A percentile compares a stretch with the other conserved stretches of the same genome.
phyloP scores from a whole-genome alignment of 331 rosid species.

The Rhamnella rubrinervis region DNA sequence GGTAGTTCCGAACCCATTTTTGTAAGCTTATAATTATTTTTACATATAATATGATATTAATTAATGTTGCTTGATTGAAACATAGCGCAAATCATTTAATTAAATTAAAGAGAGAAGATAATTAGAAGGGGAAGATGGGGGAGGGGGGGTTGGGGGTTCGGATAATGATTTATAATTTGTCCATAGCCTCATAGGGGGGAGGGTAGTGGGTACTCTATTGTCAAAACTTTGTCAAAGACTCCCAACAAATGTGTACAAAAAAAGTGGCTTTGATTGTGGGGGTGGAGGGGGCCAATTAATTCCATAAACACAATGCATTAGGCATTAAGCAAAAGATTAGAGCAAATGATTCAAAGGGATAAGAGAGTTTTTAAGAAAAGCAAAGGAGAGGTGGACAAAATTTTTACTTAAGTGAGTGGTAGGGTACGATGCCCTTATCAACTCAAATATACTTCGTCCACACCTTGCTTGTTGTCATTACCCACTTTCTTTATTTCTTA shows the following conservation, averaged over 20 bases:
- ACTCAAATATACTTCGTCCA: slow-evolving; percentile 30
- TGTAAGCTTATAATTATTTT: slow-evolving; percentile 12
- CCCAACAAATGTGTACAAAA: slow-evolving; percentile 12
- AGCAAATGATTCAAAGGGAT: slow-evolving; percentile 60
- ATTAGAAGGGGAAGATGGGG: not conserved
- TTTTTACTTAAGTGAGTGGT: slow-evolving; percentile 47
- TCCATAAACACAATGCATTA: slow-evolving; percentile 45
- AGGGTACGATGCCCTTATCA: slow-evolving; percentile 90
- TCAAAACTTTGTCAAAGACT: slow-evolving; percentile 34
- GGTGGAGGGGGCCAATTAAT: slow-evolving; percentile 9
- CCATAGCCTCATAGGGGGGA: not conserved
- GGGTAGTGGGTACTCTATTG: slow-evolving; percentile 36
- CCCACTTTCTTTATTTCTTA: slow-evolving; percentile 8
- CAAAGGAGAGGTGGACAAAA: slow-evolving; percentile 47
- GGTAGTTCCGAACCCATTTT: slow-evolving; percentile 18
- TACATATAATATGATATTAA: slow-evolving; percentile 7
- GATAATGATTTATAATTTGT: too few species aligned
- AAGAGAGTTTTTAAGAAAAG: slow-evolving; percentile 41
- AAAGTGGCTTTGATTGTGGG: slow-evolving; percentile 60
- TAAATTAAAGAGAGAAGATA: not conserved
- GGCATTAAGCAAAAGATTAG: slow-evolving; percentile 64
- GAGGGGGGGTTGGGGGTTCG: slow-evolving; percentile 6
- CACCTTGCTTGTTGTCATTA: slow-evolving; percentile 14
- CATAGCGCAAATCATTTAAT: slow-evolving; percentile 8
- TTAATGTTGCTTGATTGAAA: slow-evolving; percentile 5